Base-by-base conservation (phyloP, 73 alveolate genomes). In the Effrenium voratum region DNA sequence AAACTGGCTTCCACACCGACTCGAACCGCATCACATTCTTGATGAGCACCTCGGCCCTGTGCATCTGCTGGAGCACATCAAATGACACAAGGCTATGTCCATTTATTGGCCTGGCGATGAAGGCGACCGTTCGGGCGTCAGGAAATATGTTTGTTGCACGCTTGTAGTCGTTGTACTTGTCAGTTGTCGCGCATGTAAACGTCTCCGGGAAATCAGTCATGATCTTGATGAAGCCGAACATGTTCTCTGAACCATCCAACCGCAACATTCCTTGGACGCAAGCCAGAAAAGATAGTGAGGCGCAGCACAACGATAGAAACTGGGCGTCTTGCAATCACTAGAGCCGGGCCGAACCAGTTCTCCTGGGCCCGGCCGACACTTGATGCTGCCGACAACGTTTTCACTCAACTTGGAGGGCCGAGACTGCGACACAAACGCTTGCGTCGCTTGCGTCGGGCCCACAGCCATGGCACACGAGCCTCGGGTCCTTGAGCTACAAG, bases 181-280 rank as follows among this genome's bases (percentile, higher is more conserved):
- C 77, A 16, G 77, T 66, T 40, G 40, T 22, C 45, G 28, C n/a
- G 77, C 28, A 66, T 32, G 77, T 66, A 66, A 66, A 66, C 24
- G 77, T 66, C 43, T 66, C 77, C 77, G n/a, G n/a, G 77, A 66
- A 66, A 40, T 40, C 77, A 26, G 77, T 66, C 77, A 12, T 66
- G 77, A 66, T 66, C 15, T 22, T 66, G 16, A 66, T 16, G 77
- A 66, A 32, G 77, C 77, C 77, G 10, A 66, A 66, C 77, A 66
- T 66, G 77, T 40, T 66, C 36, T 66, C 77, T 16, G 77, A 66
- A 32, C 77, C 77, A 26, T 22, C 40, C 77, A 66, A 40, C 36
- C 28, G 77, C 45, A 66, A 32, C 77, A 66, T 66, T 5, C 77
- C 77, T 16, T 36, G 77, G 41, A 32, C 1, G n/a, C 77, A 66